Base-by-base conservation (phyloP, 805 yeast species). In the Candida suzukii region DNA sequence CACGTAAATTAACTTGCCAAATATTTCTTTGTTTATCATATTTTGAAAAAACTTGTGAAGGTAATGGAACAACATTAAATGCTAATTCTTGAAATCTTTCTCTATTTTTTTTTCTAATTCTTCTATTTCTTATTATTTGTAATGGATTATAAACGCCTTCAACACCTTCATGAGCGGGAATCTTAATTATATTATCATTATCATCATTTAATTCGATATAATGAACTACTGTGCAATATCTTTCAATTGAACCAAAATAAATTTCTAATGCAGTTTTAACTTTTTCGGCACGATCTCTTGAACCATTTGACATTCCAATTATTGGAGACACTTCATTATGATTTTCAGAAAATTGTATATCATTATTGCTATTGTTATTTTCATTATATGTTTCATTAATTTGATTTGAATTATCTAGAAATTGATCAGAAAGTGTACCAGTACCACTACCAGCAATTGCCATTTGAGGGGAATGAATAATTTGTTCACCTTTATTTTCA, bases 121-220 rank as follows among this genome's bases (percentile, higher is more conserved):
- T 69, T 43, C 95, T 68, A 59, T 87, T 83, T 42, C 96, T 64
- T 22, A 88, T 76, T n/a, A 80, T 72, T 59, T 86, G 95, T 35
- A 88, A 63, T 3, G 96, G 96, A 54, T 88, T 88, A 64, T 80
- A 88, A 3, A 75, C 72, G 2, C 82, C 85, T 42, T 80, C 87
- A 3, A 83, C 73, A 2, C 74, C 76, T 2, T 68, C 71, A 46
- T 73, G 71, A 3, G 35, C 40, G 0, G 54, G 53, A 2, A 22
- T 20, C 14, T 26, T 37, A 16, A 33, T 43, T 4, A 39, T 46
- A 2, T 38, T 44, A 28, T 12, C 25, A 17, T 11, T 43, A 14
- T 53, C 55, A 4, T 48, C 58, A 14, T n/a, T n/a, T n/a, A n/a
- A n/a, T n/a, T n/a, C n/a, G n/a, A n/a, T n/a, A n/a, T 49, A 44